phyloP scores from a whole-genome alignment of 2,329 filamentous ascomycete species.

The Polychaeton citri region DNA sequence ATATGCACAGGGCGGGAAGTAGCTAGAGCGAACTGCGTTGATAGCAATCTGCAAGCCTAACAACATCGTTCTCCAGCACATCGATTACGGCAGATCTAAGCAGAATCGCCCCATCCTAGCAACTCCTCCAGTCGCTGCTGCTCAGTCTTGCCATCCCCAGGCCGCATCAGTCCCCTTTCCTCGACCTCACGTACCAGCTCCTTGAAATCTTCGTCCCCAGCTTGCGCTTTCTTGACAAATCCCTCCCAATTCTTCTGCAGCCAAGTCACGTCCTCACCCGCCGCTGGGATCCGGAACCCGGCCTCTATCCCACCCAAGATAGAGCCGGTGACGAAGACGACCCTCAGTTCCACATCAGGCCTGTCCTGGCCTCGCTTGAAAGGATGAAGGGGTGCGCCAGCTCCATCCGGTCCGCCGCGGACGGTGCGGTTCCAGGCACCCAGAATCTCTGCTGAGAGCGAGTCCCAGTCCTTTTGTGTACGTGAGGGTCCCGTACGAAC shows the following conservation, averaged over 20 bases:
- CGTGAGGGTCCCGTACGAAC: conserved; percentile 22
- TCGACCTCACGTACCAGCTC: conserved; percentile 20
- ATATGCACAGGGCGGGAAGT: too few relatives aligned
- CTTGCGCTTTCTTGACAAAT: conserved; percentile 21
- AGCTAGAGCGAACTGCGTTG: too few relatives aligned
- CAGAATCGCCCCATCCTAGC: conserved; percentile 17
- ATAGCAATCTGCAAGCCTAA: too few relatives aligned
- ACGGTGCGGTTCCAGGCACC: conserved; percentile 19
- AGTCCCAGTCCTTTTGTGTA: conserved; percentile 17
- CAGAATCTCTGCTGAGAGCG: conserved; percentile 12
- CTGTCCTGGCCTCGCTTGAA: conserved; percentile 8
- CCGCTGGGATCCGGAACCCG: conserved; percentile 17
- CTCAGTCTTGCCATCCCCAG: conserved; percentile 6
- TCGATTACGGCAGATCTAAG: too few relatives aligned
- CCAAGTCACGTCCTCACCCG: conserved; percentile 21
- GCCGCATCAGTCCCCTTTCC: conserved; percentile 15
- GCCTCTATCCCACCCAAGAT: conserved; percentile 20
- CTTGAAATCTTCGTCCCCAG: conserved; percentile 21
- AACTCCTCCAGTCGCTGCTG: conserved; percentile 15
- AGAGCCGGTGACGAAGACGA: conserved; percentile 13
- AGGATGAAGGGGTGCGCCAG: conserved; percentile 7
- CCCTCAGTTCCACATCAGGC: conserved; percentile 12
- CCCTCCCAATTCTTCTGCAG: conserved; percentile 18
- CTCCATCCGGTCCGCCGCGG: conserved; percentile 1
- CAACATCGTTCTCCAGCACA: too few relatives aligned